These are phyloP conservation scores for Phytophthora colocasiae DNA, from an alignment of 352 stramenopile species.

Conservation along the genomic window DNA sequence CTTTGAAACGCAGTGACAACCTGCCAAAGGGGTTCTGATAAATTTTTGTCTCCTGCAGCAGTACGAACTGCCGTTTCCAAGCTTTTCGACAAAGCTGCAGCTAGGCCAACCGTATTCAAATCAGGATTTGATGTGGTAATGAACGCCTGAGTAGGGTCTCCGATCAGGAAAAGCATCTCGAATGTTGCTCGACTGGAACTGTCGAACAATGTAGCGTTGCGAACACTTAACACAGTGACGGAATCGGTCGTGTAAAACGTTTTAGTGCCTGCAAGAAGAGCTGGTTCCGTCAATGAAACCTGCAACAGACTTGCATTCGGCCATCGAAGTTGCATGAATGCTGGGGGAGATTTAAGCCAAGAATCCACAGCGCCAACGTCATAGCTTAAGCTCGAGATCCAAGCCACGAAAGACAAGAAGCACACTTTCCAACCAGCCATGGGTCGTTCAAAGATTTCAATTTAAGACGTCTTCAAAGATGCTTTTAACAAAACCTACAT, in stretches of 20 bases:
- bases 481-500: constrained; percentile 22
- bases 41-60: constrained; percentile 17
- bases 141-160: constrained; percentile 25
- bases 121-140: constrained; percentile 9
- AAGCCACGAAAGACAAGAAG: constrained; percentile 20
- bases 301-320: constrained; percentile 38
- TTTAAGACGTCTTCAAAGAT: too few species aligned
- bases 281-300: constrained; percentile 36
- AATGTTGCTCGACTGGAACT: constrained; percentile 28
- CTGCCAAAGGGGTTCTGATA: constrained; percentile 25
- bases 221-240: constrained; percentile 38
- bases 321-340: constrained; percentile 39
- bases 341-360: constrained; percentile 20
- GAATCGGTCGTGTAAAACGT: constrained; percentile 31
- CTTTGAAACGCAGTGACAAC: constrained; percentile 24
- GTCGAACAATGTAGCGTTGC: constrained; percentile 26
- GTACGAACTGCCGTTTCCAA: constrained; percentile 14
- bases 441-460: too few species aligned
- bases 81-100: constrained; percentile 5
- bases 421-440: not conserved
- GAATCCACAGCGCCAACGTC: constrained; percentile 2
- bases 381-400: constrained; percentile 9
- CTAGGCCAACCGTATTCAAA: constrained; percentile 24
- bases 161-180: constrained; percentile 39
- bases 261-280: constrained; percentile 28